Evolutionary conservation across 345 rosid genomes (phyloP).

Genomic region (Carallia brachiata): DNA sequence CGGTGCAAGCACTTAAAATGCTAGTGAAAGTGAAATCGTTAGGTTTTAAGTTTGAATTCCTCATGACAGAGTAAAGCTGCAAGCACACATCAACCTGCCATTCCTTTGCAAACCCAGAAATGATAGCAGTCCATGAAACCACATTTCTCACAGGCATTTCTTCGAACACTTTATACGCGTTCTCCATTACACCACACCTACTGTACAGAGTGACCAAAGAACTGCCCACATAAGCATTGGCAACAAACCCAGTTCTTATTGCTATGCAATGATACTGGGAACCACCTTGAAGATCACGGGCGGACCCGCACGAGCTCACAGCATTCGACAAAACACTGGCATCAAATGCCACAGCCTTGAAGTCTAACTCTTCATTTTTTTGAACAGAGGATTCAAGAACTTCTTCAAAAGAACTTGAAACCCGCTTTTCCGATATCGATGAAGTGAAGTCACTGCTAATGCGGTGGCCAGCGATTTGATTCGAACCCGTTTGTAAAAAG

Average conservation of each 20-base stretch:
- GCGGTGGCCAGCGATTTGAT: conserved; percentile 14
- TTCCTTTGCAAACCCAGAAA: conserved; percentile 76
- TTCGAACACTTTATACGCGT: conserved; percentile 56
- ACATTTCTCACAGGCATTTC: conserved; percentile 85
- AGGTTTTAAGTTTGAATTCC: conserved; percentile 47
- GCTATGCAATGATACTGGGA: conserved; percentile 59
- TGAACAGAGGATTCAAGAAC: conserved; percentile 16
- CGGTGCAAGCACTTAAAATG: conserved; percentile 77
- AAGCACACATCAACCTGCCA: conserved; percentile 61
- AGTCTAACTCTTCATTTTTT: conserved; percentile 18
- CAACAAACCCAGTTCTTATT: conserved; percentile 47
- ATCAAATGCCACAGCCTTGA: conserved; percentile 25
- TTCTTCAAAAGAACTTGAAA: conserved; percentile 35
- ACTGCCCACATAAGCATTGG: conserved; percentile 69
- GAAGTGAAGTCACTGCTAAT: conserved; percentile 8
- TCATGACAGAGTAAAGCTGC: conserved; percentile 59
- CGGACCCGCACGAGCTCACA: conserved; percentile 55
- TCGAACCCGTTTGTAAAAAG: conserved; percentile 38
- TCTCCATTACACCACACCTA: conserved; percentile 37
- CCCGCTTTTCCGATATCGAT: conserved; percentile 17
- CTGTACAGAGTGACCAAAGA: conserved; percentile 56
- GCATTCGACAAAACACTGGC: conserved; percentile 54
- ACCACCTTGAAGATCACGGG: conserved; percentile 48
- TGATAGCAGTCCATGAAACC: conserved; percentile 80
- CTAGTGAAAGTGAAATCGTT: conserved; percentile 77